Evolutionary conservation across 352 stramenopile species (phyloP).

Genomic region (Aphanomyces cochlioides): DNA sequence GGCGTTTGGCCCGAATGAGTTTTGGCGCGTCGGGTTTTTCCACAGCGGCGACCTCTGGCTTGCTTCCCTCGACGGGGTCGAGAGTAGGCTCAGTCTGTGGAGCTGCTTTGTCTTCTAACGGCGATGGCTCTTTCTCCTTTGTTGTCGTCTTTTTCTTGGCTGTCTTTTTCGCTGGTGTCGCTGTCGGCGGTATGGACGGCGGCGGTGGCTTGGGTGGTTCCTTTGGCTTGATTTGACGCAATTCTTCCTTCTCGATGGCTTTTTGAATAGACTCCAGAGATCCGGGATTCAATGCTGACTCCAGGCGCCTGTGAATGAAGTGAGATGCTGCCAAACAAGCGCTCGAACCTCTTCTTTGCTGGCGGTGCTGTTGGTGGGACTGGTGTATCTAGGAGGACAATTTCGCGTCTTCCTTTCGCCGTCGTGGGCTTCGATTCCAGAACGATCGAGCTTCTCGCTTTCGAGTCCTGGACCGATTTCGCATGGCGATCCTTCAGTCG

Average conservation of each 20-base stretch:
- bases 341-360: no score
- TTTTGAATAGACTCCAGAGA: constrained; percentile 2
- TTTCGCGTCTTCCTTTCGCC: background rate
- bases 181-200: background rate
- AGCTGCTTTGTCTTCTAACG: constrained; percentile 4
- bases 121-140: background rate
- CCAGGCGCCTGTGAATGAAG: background rate
- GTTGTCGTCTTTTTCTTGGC: background rate
- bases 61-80: background rate
- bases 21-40: background rate
- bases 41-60: background rate
- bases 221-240: background rate
- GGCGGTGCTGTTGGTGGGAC: no score
- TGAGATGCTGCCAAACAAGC: background rate
- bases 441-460: constrained; percentile 62
- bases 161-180: background rate
- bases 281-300: constrained; percentile 11
- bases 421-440: constrained; percentile 36
- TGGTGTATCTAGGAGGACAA: background rate
- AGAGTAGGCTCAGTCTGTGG: background rate
- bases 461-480: constrained; percentile 66
- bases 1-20: constrained; percentile 25
- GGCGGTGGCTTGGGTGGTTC: background rate
- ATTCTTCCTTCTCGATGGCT: constrained; percentile 16
- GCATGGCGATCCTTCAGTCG: constrained; percentile 79